Percentiles rank a stretch among this genome's conserved stretches.
Conservation (phyloP, 176 grass and related monocot genomes). For the Alopecurus myosuroides region DNA sequence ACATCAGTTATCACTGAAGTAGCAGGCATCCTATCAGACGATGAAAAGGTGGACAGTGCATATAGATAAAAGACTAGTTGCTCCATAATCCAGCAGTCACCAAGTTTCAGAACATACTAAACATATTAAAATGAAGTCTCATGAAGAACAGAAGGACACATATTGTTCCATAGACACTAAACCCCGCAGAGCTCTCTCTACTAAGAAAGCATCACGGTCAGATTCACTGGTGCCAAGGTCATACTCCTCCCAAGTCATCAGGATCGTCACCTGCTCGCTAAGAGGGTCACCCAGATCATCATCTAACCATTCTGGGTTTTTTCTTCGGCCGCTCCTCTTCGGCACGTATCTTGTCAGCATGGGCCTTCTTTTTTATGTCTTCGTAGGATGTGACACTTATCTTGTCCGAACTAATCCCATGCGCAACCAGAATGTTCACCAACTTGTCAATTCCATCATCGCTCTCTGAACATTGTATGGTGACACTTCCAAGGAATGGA, state of each 20-base stretch:
- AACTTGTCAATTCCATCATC: neutral
- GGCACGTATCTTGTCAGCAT: neutral
- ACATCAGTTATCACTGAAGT: neutral
- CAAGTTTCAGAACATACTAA: neutral
- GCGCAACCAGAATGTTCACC: neutral
- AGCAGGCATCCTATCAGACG: neutral
- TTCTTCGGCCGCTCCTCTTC: neutral
- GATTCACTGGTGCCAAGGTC: neutral
- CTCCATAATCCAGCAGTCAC: neutral
- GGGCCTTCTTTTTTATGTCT: neutral
- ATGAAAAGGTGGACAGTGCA: neutral
- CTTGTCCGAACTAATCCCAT: constrained; percentile 10
- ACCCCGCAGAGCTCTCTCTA: neutral
- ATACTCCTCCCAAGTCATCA: neutral
- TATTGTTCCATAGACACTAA: neutral
- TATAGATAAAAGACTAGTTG: neutral
- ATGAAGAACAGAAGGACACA: neutral
- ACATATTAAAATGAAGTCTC: neutral
- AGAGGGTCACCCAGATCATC: neutral
- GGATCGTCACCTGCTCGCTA: neutral
- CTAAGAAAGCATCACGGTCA: neutral
- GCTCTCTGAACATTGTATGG: constrained; percentile 19
- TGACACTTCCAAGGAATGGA: constrained; percentile 18
- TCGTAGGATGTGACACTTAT: constrained; percentile 1
- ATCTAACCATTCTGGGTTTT: neutral